phyloP scores from a whole-genome alignment of 805 yeast genomes.

The Nadsonia fulvescens region DNA sequence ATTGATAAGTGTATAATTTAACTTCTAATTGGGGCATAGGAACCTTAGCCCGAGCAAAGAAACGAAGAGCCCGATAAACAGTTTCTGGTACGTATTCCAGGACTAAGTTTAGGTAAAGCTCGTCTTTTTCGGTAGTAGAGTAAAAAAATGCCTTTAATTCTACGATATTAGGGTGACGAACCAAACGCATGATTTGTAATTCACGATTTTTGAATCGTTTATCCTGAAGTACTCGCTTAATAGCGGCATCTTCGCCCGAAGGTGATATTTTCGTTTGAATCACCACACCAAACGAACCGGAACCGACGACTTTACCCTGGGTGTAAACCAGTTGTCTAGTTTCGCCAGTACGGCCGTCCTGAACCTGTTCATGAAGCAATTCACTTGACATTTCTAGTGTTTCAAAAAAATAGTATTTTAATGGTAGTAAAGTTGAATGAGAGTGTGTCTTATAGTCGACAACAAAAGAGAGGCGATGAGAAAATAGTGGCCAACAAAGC shows the following conservation, averaged over 20 bases:
- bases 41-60: conserved; percentile 33
- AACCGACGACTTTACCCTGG: conserved; percentile 84
- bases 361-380: conserved; percentile 41
- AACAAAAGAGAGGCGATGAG: too few species aligned
- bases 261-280: conserved; percentile 69
- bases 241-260: conserved; percentile 67
- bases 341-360: conserved; percentile 55
- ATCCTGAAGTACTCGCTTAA: conserved; percentile 92
- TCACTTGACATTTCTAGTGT: conserved; percentile 10
- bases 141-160: conserved; percentile 77
- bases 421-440: conserved; percentile 1
- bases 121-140: conserved; percentile 55
- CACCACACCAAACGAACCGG: conserved; percentile 98
- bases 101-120: conserved; percentile 73
- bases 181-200: conserved; percentile 81
- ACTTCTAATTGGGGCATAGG: conserved; percentile 83
- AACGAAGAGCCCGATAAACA: conserved; percentile 74
- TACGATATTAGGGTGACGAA: conserved; percentile 74
- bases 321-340: conserved; percentile 49
- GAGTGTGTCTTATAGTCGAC: too few species aligned
- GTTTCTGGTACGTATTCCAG: conserved; percentile 94
- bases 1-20: conserved; percentile 72
- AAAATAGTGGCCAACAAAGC: too few species aligned
- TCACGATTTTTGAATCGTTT: conserved; percentile 84
- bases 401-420: too few species aligned